Percentiles rank a stretch among this genome's conserved stretches.
Evolutionary conservation across 192 early-diverging fungal species (phyloP).

Genomic region (Podila clonocystis): DNA sequence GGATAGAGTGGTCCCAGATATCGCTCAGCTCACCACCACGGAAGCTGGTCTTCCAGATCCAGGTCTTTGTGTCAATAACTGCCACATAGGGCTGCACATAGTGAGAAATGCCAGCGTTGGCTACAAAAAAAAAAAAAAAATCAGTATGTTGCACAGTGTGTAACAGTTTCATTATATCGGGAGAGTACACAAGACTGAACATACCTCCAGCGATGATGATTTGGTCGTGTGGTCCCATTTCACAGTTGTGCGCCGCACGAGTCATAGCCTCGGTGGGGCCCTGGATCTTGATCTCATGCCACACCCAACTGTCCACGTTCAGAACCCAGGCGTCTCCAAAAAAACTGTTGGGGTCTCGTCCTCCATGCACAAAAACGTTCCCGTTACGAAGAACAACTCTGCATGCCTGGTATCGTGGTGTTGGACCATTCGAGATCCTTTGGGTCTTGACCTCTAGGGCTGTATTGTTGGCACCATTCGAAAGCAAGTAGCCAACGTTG

Average conservation of each 20-base stretch:
- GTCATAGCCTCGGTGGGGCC: constrained; percentile 13
- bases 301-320: constrained; percentile 12
- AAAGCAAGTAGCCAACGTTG: not conserved
- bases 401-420: constrained; percentile 20
- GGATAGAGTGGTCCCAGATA: constrained; percentile 15
- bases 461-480: not conserved
- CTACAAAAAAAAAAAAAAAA: not conserved
- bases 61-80: constrained; percentile 27
- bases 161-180: not conserved
- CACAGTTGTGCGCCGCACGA: constrained; percentile 35
- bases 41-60: constrained; percentile 23
- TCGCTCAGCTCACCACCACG: constrained; percentile 12
- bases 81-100: constrained; percentile 26
- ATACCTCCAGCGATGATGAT: constrained; percentile 44
- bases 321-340: constrained; percentile 40
- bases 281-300: constrained; percentile 8
- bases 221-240: constrained; percentile 40
- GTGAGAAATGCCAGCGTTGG: not conserved
- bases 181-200: not conserved
- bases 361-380: constrained; percentile 41
- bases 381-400: constrained; percentile 22
- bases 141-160: no score
- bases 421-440: not conserved
- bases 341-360: not conserved
- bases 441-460: not conserved